Percentiles rank a stretch among this genome's conserved stretches.
Evolutionary conservation across 2,329 filamentous ascomycete species (phyloP).

Genomic region (Didymella segeticola): DNA sequence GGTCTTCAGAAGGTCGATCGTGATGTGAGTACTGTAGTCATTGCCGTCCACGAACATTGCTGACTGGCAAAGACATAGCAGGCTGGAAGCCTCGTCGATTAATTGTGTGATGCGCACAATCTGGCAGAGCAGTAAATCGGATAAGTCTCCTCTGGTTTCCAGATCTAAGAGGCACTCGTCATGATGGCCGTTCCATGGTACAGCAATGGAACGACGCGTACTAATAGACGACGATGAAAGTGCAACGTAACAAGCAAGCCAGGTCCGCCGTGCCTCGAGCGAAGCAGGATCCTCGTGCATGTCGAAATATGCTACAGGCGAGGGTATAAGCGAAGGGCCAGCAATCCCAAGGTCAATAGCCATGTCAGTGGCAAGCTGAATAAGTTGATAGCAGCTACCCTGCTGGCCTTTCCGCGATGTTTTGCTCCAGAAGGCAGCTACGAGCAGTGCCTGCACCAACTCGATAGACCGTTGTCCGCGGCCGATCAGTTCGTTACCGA

Average conservation of each 20-base stretch:
- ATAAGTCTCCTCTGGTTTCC: constrained; percentile 24
- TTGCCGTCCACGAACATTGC: constrained; percentile 29
- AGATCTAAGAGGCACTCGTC: constrained; percentile 29
- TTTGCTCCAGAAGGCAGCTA: constrained; percentile 35
- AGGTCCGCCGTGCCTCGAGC: constrained; percentile 36
- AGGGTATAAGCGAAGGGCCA: constrained; percentile 30
- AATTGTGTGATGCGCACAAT: constrained; percentile 32
- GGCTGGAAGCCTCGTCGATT: constrained; percentile 29
- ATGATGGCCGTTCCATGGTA: constrained; percentile 33
- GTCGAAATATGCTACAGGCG: constrained; percentile 32
- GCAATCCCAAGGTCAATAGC: constrained; percentile 39
- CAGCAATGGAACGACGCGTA: constrained; percentile 28
- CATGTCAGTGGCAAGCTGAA: constrained; percentile 39
- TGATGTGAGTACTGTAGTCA: constrained; percentile 25
- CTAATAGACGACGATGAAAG: constrained; percentile 27
- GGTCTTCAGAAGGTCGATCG: constrained; percentile 23
- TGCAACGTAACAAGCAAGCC: constrained; percentile 38
- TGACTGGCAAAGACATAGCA: constrained; percentile 29
- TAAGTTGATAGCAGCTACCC: constrained; percentile 34
- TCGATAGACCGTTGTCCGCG: constrained; percentile 34
- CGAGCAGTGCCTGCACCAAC: constrained; percentile 37
- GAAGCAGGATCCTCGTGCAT: constrained; percentile 29
- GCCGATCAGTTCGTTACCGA: constrained; percentile 32
- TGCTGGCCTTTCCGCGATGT: constrained; percentile 24
- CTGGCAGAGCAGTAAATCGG: constrained; percentile 34